These are phyloP conservation scores for Talaromyces sp. DNA, from an alignment of 2,329 filamentous ascomycete genomes.

Conservation along the genomic window DNA sequence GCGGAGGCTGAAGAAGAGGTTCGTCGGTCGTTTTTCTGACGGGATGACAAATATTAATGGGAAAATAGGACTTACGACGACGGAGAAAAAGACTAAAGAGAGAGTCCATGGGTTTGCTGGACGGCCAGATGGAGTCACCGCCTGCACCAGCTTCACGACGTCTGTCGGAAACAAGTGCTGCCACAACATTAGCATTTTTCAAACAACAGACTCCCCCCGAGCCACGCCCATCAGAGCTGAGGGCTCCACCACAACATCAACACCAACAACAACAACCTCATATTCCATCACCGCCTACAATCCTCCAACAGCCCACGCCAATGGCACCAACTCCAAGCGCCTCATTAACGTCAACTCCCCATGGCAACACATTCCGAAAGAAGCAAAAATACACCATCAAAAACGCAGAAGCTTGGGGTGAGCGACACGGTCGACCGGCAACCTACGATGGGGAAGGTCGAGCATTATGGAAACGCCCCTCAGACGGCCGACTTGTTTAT, in stretches of 20 bases:
- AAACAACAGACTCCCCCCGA: conserved; percentile 42
- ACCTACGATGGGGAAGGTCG: conserved; percentile 38
- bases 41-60: neutral
- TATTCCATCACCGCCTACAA: conserved; percentile 20
- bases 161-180: conserved; percentile 40
- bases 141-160: conserved; percentile 38
- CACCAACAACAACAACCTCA: conserved; percentile 6
- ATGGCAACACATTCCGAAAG: conserved; percentile 30
- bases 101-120: conserved; percentile 41
- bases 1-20: conserved; percentile 42
- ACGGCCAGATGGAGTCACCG: conserved; percentile 34
- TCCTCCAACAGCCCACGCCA: conserved; percentile 16
- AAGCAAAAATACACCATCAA: conserved; percentile 44
- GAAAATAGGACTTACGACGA: conserved; percentile 34
- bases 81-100: conserved; percentile 39
- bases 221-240: conserved; percentile 25
- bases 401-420: conserved; percentile 41
- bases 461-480: conserved; percentile 40
- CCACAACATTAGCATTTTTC: conserved; percentile 40
- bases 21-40: conserved; percentile 18
- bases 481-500: conserved; percentile 38
- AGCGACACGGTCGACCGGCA: conserved; percentile 40
- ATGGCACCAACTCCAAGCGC: conserved; percentile 18
- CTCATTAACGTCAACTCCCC: neutral
- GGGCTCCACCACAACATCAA: conserved; percentile 4